phyloP scores from a whole-genome alignment of 768 basidiomycete genomes.

The Boletus subparvulus region DNA sequence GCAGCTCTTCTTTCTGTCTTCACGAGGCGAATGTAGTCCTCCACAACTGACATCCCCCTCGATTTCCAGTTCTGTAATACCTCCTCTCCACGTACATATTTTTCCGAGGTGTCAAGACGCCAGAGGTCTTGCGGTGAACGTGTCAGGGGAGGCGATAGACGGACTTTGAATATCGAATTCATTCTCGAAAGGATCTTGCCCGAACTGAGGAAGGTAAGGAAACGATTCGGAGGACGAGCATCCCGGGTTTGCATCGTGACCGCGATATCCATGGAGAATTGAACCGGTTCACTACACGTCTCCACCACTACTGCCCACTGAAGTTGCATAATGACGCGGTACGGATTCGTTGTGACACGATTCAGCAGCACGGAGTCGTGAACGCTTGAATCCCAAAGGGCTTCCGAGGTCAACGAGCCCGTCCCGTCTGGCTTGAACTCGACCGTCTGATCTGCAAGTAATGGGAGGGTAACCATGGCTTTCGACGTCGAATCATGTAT shows the following conservation, averaged over 20 bases:
- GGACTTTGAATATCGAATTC: constrained; percentile 81
- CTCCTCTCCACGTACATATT: constrained; percentile 94
- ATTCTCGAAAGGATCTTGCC: constrained; percentile 76
- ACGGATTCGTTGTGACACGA: constrained; percentile 72
- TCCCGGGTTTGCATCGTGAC: constrained; percentile 83
- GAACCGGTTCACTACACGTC: constrained; percentile 79
- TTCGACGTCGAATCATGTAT: constrained; percentile 77
- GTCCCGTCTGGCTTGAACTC: constrained; percentile 87
- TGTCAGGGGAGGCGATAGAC: constrained; percentile 79
- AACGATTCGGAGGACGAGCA: constrained; percentile 75
- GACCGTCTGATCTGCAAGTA: constrained; percentile 68
- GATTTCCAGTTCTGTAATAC: constrained; percentile 80
- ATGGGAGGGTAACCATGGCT: constrained; percentile 65
- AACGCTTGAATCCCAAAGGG: constrained; percentile 90
- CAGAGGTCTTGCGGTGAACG: constrained; percentile 88
- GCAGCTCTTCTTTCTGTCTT: constrained; percentile 73
- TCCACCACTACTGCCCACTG: constrained; percentile 81
- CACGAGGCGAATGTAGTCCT: constrained; percentile 78
- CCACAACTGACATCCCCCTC: constrained; percentile 83
- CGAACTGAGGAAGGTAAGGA: constrained; percentile 74
- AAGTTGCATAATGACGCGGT: constrained; percentile 78
- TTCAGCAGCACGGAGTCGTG: constrained; percentile 88
- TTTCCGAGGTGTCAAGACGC: constrained; percentile 92
- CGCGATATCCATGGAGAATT: constrained; percentile 85
- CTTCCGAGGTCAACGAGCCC: constrained; percentile 62